A percentile compares a stretch with the other conserved stretches of the same genome.
Evolutionary conservation across 305 asterid species (phyloP).

Genomic region (Withania somnifera): DNA sequence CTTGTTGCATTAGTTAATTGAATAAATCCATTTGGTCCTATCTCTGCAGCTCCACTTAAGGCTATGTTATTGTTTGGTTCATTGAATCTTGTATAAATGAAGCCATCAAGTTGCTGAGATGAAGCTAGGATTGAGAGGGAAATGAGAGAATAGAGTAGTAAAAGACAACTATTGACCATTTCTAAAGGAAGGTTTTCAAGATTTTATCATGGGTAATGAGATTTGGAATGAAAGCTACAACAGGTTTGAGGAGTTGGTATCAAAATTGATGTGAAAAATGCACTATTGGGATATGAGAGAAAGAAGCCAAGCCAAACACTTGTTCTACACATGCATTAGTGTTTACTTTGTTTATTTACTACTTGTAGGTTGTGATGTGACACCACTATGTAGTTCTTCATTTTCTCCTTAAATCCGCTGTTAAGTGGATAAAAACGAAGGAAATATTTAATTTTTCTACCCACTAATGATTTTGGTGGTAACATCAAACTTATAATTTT

Average conservation of each 20-base stretch:
- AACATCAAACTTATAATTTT: too few relatives aligned
- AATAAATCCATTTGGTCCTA: constrained; percentile 25
- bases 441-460: too few relatives aligned
- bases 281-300: neutral
- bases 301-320: neutral
- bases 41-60: constrained; percentile 25
- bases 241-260: neutral
- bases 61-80: constrained; percentile 20
- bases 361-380: too few relatives aligned
- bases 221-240: neutral
- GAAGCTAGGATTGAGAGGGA: constrained; percentile 18
- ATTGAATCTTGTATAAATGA: constrained; percentile 30
- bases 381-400: too few relatives aligned
- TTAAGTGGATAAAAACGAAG: too few relatives aligned
- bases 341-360: too few relatives aligned
- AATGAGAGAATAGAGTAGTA: constrained; percentile 9
- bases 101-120: constrained; percentile 21
- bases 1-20: constrained; percentile 39
- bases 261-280: neutral
- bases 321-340: too few relatives aligned
- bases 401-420: too few relatives aligned
- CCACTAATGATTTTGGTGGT: too few relatives aligned
- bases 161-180: neutral
- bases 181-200: neutral
- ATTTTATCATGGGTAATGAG: neutral